Conservation (phyloP, 352 stramenopile genomes). For the Globisporangium okanoganense region DNA sequence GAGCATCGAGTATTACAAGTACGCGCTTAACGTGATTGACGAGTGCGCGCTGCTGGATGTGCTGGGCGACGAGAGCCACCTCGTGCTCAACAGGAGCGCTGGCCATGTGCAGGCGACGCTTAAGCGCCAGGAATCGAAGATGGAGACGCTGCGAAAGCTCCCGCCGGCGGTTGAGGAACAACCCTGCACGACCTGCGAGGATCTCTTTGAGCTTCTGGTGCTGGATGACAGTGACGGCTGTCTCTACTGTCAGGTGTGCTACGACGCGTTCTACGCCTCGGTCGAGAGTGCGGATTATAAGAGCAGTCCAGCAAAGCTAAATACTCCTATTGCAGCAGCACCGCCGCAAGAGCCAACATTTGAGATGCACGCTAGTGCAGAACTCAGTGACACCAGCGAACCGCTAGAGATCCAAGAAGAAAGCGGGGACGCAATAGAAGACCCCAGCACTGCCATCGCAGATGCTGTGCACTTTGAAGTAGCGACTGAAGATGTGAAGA, state of each 20-base stretch:
- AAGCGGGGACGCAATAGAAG: not conserved
- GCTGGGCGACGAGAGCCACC: conserved; percentile 18
- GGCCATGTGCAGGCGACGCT: conserved; percentile 16
- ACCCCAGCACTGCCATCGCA: not conserved
- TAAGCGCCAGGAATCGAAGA: conserved; percentile 13
- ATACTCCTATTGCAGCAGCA: not conserved
- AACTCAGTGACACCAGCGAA: not conserved
- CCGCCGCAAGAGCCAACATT: not conserved
- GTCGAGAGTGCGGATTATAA: not conserved
- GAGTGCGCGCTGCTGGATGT: conserved; percentile 26
- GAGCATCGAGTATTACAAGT: conserved; percentile 36
- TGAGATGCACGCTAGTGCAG: not conserved
- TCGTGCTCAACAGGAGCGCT: conserved; percentile 26
- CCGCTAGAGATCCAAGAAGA: not conserved
- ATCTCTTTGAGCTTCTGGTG: conserved; percentile 24
- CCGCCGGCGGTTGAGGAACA: conserved; percentile 1
- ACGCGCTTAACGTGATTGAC: conserved; percentile 46
- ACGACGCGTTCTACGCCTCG: conserved; percentile 62
- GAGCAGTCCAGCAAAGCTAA: not conserved
- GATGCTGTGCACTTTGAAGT: not conserved
- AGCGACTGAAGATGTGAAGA: not conserved
- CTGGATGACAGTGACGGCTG: conserved; percentile 63
- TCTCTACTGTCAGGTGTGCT: conserved; percentile 65
- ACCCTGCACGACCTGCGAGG: conserved; percentile 52
- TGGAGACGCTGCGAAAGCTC: conserved; percentile 9